Base-by-base conservation (phyloP, 768 basidiomycete species). In the Agrocybe praecox region DNA sequence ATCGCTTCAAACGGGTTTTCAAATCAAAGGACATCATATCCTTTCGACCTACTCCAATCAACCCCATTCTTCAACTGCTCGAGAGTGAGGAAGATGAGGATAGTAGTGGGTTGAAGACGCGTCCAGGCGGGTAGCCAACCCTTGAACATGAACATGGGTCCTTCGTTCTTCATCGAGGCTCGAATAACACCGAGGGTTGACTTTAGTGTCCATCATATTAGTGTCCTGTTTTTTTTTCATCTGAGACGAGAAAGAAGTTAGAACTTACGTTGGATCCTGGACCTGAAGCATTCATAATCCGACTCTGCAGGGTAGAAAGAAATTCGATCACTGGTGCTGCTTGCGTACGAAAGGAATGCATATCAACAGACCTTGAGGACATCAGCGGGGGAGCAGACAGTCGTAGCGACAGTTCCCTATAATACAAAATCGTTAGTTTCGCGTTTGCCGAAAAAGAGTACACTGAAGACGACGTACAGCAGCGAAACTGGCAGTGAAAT, bases 101-200 rank as follows among this genome's bases (percentile, higher is more conserved):
- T 91, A 3, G 92, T 94, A 43, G 91, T 94, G 0, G 92, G 92
- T 67, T 94, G 90, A 36, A 94, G 79, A 69, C 92, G 80, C 50
- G 84, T 82, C 91, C 91, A 94, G 11, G 92, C 90, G 0, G 92
- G 92, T 9, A 94, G 71, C 92, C 92, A 94, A 59, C 92, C 92
- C 69, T 92, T 92, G 79, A 94, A 92, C 88, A 94, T 90, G 80
- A 94, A 94, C 84, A 88, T 89, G 2, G 90, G 70, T 14, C 92
- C 92, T 63, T 94, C 92, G 60, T 74, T 85, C 57, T 81, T 78
- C 58, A 94, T 74, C 18, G 90, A 89, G 11, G 77, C 62, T 18
- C 80, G 77, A 67, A 94, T 91, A 42, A 90, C 88, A 6, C 72
- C 79, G 23, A 94, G 60, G 0, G 92, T 90, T 1, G 89, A 91